phyloP scores from a whole-genome alignment of 495 filamentous ascomycete genomes.

The Neurospora sp. region DNA sequence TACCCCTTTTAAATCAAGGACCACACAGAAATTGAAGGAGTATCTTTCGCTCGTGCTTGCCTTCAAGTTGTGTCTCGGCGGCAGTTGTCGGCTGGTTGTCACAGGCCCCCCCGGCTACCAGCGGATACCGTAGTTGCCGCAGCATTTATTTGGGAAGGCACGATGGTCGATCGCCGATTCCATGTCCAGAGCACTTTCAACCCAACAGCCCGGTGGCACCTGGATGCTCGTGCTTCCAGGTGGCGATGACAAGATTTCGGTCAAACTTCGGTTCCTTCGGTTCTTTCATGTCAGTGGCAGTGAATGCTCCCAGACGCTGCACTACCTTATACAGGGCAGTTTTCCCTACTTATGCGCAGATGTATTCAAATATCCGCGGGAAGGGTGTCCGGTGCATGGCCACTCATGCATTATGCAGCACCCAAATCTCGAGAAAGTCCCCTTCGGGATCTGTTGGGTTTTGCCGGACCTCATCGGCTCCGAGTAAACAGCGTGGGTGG shows the following conservation, averaged over 20 bases:
- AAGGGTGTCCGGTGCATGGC: neutral
- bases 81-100: neutral
- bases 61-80: neutral
- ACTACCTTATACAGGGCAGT: neutral
- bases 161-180: neutral
- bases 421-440: neutral
- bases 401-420: neutral
- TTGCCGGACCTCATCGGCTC: neutral
- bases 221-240: neutral
- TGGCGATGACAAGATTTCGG: neutral
- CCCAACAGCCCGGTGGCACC: neutral
- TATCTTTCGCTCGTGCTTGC: neutral
- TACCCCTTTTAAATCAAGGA: neutral
- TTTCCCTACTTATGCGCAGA: neutral
- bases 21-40: neutral
- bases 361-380: neutral
- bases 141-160: neutral
- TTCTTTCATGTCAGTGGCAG: neutral
- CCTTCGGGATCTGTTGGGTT: neutral
- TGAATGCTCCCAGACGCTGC: neutral
- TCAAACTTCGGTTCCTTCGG: neutral
- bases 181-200: neutral
- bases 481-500: neutral
- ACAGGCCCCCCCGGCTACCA: neutral
- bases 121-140: neutral